Conservation (phyloP, 2,329 filamentous ascomycete genomes). For the Talaromyces sp. region DNA sequence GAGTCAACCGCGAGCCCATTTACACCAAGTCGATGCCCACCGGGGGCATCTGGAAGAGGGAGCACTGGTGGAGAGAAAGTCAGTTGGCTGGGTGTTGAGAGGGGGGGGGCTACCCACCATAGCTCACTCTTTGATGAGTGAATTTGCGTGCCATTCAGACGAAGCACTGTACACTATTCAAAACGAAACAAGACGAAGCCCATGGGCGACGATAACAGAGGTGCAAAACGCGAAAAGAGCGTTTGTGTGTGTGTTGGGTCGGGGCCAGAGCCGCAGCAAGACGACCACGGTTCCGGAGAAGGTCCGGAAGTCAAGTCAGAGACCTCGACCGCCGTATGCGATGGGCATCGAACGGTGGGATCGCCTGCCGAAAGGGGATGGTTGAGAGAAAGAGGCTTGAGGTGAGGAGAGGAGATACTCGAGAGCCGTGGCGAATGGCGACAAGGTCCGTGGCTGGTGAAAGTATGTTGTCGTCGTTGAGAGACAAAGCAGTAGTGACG, state of each 20-base stretch:
- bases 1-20: conserved; percentile 89
- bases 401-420: background rate
- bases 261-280: conserved; percentile 10
- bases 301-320: conserved; percentile 2
- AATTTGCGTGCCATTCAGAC: conserved; percentile 61
- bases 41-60: conserved; percentile 67
- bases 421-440: background rate
- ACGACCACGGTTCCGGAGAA: conserved; percentile 9
- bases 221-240: background rate
- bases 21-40: conserved; percentile 87
- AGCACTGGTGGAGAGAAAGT: conserved; percentile 54
- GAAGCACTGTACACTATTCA: background rate
- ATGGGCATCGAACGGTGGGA: background rate
- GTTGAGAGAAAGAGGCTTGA: background rate
- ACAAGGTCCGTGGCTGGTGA: background rate
- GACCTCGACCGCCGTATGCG: background rate
- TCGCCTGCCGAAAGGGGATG: background rate
- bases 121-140: conserved; percentile 64
- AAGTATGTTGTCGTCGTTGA: background rate
- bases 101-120: conserved; percentile 48
- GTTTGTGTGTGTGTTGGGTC: background rate
- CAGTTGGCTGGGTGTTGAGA: conserved; percentile 11
- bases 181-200: background rate
- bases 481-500: background rate
- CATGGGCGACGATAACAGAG: background rate